Conservation (phyloP, 2,329 filamentous ascomycete genomes). For the Epichloe scottii region DNA sequence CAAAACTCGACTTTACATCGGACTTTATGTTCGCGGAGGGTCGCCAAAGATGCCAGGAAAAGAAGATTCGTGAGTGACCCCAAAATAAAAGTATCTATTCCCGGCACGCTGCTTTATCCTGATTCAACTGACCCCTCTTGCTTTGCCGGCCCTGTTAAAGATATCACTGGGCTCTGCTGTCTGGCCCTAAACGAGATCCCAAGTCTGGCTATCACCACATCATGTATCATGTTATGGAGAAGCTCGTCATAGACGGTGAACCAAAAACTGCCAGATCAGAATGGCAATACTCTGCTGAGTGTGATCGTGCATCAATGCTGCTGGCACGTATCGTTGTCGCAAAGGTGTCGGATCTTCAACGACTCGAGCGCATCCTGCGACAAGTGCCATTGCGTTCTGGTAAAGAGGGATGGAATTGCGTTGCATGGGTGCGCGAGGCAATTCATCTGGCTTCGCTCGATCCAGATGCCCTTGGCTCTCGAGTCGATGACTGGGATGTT, state of each 20-base stretch:
- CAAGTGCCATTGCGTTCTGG: conserved; percentile 3
- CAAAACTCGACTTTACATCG: conserved; percentile 6
- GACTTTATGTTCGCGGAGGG: conserved; percentile 6
- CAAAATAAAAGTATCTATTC: no score
- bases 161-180: conserved; percentile 7
- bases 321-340: conserved; percentile 4
- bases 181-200: conserved; percentile 3
- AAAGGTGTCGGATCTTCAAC: conserved; percentile 3
- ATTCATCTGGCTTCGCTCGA: conserved; percentile 1
- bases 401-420: conserved; percentile 4
- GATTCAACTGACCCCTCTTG: no score
- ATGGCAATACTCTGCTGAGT: conserved; percentile 5
- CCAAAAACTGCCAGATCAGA: conserved; percentile 1
- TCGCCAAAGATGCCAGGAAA: conserved; percentile 4
- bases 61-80: conserved; percentile 5
- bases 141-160: neutral
- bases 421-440: conserved; percentile 6
- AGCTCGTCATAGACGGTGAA: conserved; percentile 3
- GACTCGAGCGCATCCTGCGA: conserved; percentile 4
- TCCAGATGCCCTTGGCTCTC: conserved; percentile 1
- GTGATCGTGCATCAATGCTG: conserved; percentile 4
- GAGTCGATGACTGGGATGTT: conserved; percentile 1
- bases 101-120: no score
- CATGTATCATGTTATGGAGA: conserved; percentile 7
- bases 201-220: conserved; percentile 1